Conservation (phyloP, 805 yeast genomes). For the Candida pseudoglaebosa region DNA sequence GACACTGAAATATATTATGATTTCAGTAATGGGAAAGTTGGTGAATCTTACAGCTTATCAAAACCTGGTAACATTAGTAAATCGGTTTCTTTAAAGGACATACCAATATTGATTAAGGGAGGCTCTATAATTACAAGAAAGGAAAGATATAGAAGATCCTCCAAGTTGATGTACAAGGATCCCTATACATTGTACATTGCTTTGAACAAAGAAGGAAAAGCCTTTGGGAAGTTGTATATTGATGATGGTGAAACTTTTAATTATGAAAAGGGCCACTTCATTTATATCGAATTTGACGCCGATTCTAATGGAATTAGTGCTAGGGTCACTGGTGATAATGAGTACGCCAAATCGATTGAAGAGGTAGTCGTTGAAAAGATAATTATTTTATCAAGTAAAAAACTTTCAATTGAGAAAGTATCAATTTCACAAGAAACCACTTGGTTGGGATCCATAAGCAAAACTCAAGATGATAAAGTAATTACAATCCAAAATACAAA, state of each 20-base stretch:
- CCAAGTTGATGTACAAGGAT: conserved; percentile 69
- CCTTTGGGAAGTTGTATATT: conserved; percentile 59
- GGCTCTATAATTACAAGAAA: conserved; percentile 69
- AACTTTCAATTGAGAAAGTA: conserved; percentile 12
- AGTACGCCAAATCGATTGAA: conserved; percentile 19
- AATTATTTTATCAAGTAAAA: conserved; percentile 40
- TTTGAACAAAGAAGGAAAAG: conserved; percentile 44
- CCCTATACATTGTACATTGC: conserved; percentile 77
- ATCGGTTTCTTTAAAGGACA: conserved; percentile 49
- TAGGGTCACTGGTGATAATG: conserved; percentile 7
- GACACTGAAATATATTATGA: conserved; percentile 55
- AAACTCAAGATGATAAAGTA: conserved; percentile 10
- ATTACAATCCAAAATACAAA: conserved; percentile 46
- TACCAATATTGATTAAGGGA: conserved; percentile 75
- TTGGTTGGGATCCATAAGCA: conserved; percentile 27
- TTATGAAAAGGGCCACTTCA: conserved; percentile 48
- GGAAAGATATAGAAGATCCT: conserved; percentile 74
- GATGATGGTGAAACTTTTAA: conserved; percentile 83
- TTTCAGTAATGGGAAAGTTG: conserved; percentile 34
- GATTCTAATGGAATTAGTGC: conserved; percentile 25
- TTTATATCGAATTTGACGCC: conserved; percentile 40
- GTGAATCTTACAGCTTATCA: conserved; percentile 5
- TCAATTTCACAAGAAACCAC: conserved; percentile 32
- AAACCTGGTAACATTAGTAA: conserved; percentile 32
- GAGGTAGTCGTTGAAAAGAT: conserved; percentile 52